Evolutionary conservation across 2,329 filamentous ascomycete genomes (phyloP).

Genomic region (Drechslerella coelobrocha): DNA sequence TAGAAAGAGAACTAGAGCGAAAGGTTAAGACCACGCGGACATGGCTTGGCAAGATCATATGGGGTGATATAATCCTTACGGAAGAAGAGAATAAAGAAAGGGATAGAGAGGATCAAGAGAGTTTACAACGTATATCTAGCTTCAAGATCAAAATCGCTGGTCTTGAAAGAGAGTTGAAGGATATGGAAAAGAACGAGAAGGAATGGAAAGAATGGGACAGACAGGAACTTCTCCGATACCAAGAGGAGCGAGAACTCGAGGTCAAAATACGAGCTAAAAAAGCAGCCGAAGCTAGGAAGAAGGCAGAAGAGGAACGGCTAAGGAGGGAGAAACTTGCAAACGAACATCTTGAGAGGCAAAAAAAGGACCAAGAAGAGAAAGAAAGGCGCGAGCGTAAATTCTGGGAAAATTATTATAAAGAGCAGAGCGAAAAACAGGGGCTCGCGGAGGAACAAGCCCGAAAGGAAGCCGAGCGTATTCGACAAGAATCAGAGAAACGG

Average conservation of each 20-base stretch:
- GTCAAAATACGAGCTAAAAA: slow-evolving; percentile 6
- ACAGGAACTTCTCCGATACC: background rate
- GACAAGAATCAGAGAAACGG: background rate
- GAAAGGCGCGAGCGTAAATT: background rate
- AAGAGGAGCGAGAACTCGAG: background rate
- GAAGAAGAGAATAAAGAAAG: slow-evolving; percentile 5
- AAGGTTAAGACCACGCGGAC: slow-evolving; percentile 13
- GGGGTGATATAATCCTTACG: slow-evolving; percentile 9
- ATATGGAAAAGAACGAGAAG: background rate
- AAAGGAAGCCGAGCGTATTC: slow-evolving; percentile 1
- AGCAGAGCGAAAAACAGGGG: background rate
- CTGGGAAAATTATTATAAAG: background rate
- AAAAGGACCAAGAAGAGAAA: slow-evolving; percentile 16
- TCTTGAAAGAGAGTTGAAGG: slow-evolving; percentile 7
- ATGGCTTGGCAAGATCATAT: slow-evolving; percentile 15
- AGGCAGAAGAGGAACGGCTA: background rate
- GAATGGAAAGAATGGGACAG: slow-evolving; percentile 20
- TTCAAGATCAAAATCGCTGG: slow-evolving; percentile 18
- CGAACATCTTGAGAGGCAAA: slow-evolving; percentile 1
- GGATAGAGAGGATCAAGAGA: slow-evolving; percentile 12
- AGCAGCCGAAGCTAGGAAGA: background rate
- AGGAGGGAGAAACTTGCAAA: slow-evolving; percentile 6
- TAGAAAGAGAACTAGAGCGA: slow-evolving; percentile 1
- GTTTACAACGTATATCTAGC: slow-evolving; percentile 6
- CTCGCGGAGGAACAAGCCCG: background rate